Conservation (phyloP, 139 green algal genomes). For the Eudorina sp. region DNA sequence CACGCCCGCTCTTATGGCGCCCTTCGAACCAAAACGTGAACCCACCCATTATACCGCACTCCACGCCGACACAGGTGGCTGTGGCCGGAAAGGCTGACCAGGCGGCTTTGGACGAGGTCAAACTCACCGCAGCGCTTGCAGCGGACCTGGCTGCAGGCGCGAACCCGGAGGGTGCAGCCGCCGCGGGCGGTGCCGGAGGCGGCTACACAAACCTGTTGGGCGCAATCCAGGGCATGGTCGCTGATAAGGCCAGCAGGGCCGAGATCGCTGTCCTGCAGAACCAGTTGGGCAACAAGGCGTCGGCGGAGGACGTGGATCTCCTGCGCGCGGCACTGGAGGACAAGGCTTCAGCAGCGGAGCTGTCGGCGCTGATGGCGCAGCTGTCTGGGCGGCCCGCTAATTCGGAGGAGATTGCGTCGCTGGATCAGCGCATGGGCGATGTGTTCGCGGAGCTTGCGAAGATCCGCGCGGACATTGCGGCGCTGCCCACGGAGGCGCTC, state of each 20-base stretch:
- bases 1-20: no score
- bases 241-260: conserved; percentile 31
- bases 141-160: not conserved
- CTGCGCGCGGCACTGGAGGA: conserved; percentile 27
- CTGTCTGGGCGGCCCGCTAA: not conserved
- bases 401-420: conserved; percentile 15
- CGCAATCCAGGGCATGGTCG: conserved; percentile 37
- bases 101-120: conserved; percentile 26
- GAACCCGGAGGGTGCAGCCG: not conserved
- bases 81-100: conserved; percentile 37
- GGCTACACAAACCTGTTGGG: conserved; percentile 37
- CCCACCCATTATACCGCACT: no score
- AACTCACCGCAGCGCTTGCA: conserved; percentile 1
- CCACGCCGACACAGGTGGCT: conserved; percentile 4
- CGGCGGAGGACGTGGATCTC: conserved; percentile 42
- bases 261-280: conserved; percentile 45
- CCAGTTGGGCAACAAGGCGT: conserved; percentile 23
- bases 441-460: conserved; percentile 51
- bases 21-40: no score
- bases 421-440: conserved; percentile 57
- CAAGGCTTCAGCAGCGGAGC: conserved; percentile 27
- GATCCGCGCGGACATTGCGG: conserved; percentile 22
- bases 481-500: not conserved
- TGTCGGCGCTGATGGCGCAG: conserved; percentile 3
- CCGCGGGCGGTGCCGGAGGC: not conserved